Conservation (phyloP, 2,329 filamentous ascomycete genomes). For the Xylariaceae sp. region DNA sequence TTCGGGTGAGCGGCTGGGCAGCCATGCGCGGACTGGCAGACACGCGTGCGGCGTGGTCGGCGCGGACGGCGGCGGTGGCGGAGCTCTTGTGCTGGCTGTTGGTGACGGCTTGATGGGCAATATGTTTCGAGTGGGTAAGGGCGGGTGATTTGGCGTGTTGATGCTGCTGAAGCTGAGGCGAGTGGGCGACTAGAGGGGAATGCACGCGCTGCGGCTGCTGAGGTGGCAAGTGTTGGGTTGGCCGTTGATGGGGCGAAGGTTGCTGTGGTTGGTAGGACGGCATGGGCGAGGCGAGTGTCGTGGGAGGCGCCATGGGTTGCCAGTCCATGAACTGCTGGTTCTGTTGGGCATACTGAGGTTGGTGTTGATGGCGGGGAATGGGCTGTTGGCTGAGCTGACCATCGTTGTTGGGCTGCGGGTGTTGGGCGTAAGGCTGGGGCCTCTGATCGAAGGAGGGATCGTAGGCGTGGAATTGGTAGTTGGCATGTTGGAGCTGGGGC, state of each 20-base stretch:
- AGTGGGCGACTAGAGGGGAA: constrained; percentile 24
- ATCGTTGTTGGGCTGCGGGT: constrained; percentile 20
- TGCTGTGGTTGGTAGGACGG: constrained; percentile 9
- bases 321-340: constrained; percentile 24
- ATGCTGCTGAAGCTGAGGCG: constrained; percentile 22
- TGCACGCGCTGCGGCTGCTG: constrained; percentile 23
- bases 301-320: constrained; percentile 15
- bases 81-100: constrained; percentile 23
- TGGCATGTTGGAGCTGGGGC: constrained; percentile 25
- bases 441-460: constrained; percentile 31
- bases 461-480: constrained; percentile 30
- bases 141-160: constrained; percentile 26
- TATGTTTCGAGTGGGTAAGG: constrained; percentile 27
- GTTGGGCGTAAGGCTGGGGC: constrained; percentile 16
- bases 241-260: constrained; percentile 30
- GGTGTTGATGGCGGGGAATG: constrained; percentile 35
- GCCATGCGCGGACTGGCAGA: constrained; percentile 33
- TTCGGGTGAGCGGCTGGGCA: constrained; percentile 28
- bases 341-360: constrained; percentile 31
- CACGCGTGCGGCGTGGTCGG: constrained; percentile 28
- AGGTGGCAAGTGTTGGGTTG: constrained; percentile 30
- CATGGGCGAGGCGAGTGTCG: constrained; percentile 10
- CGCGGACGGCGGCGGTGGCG: constrained; percentile 18
- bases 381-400: constrained; percentile 36
- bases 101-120: constrained; percentile 21